Evolutionary conservation across 768 basidiomycete species (phyloP).

Genomic region (Suillus bovinus): DNA sequence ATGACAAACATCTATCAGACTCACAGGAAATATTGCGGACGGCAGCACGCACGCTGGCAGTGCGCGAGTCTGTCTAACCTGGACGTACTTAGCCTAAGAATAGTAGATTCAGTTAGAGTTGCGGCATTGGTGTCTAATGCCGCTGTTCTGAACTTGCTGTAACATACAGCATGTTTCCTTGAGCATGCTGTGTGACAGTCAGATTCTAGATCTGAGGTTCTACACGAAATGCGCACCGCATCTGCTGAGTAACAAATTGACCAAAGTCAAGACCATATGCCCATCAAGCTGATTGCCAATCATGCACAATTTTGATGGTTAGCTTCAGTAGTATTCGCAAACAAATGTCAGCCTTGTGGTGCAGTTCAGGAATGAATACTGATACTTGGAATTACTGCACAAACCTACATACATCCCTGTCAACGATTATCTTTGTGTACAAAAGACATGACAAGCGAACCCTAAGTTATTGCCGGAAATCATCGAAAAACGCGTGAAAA

Average conservation of each 20-base stretch:
- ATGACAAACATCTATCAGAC: not conserved
- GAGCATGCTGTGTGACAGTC: not conserved
- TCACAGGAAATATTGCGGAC: not conserved
- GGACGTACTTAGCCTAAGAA: not conserved
- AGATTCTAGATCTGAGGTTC: not conserved
- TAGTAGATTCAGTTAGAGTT: not conserved
- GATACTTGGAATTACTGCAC: not conserved
- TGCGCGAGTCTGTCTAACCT: not conserved
- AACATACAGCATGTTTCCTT: not conserved
- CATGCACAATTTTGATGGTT: not conserved
- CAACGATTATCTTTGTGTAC: not conserved
- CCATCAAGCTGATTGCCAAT: not conserved
- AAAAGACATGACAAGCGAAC: not conserved
- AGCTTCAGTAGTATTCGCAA: not conserved
- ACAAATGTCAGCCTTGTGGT: not conserved
- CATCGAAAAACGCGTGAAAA: not conserved
- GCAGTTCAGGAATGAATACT: not conserved
- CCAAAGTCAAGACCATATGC: not conserved
- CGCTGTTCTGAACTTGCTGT: not conserved
- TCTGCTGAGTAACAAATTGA: not conserved
- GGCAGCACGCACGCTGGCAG: not conserved
- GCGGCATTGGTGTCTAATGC: not conserved
- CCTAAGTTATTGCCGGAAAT: not conserved
- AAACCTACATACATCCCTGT: not conserved
- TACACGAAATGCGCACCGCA: not conserved